Conservation (phyloP, 768 basidiomycete species). For the Lactifluus rugatus region DNA sequence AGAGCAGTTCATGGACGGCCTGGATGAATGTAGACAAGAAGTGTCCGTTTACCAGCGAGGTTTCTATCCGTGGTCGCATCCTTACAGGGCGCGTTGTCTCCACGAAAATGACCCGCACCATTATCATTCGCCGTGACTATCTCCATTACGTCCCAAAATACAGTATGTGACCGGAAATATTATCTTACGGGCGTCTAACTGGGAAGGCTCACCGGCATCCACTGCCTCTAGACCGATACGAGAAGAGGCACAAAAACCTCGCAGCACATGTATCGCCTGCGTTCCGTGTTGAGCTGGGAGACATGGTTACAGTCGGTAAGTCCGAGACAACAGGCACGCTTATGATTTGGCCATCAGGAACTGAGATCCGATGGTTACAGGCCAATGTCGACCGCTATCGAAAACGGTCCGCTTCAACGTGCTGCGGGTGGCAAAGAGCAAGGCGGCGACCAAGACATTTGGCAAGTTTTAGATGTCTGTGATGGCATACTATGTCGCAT, state of each 20-base stretch:
- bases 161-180: conserved; percentile 63
- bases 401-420: conserved; percentile 99
- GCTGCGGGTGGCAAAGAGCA: conserved; percentile 87
- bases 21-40: conserved; percentile 72
- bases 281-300: conserved; percentile 95
- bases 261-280: conserved; percentile 96
- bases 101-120: conserved; percentile 98
- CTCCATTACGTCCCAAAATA: conserved; percentile 98
- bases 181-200: not conserved
- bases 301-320: conserved; percentile 90
- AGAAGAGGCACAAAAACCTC: conserved; percentile 97
- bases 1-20: not conserved
- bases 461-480: conserved; percentile 68
- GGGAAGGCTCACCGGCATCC: not conserved
- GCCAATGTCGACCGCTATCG: conserved; percentile 97
- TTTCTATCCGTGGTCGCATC: conserved; percentile 99
- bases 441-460: conserved; percentile 85
- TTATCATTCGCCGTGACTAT: conserved; percentile 92
- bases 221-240: conserved; percentile 75
- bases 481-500: conserved; percentile 17
- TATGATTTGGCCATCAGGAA: not conserved
- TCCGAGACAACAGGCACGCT: conserved; percentile 19
- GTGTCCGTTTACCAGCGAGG: conserved; percentile 94
- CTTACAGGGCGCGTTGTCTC: conserved; percentile 96
- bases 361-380: conserved; percentile 31